Conservation (phyloP, 345 rosid genomes). For the Laguncularia racemosa region DNA sequence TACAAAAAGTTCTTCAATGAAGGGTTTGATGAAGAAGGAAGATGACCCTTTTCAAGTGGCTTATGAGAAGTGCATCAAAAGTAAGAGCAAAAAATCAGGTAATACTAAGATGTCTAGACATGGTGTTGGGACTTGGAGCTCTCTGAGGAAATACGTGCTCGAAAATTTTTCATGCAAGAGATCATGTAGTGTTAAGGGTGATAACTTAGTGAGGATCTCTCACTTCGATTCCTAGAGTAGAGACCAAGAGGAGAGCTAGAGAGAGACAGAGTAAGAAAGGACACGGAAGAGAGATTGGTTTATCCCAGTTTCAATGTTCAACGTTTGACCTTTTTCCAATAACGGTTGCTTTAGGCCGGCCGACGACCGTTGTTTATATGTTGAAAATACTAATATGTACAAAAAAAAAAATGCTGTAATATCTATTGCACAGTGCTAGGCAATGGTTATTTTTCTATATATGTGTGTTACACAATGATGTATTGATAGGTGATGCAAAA, state of each 20-base stretch:
- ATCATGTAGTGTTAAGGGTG: conserved; percentile 33
- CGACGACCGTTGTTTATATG: too few relatives aligned
- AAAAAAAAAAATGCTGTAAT: too few relatives aligned
- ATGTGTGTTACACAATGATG: too few relatives aligned
- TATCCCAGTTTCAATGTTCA: too few relatives aligned
- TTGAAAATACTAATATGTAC: too few relatives aligned
- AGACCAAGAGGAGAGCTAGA: not conserved
- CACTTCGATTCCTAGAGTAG: conserved; percentile 14
- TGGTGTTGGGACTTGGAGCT: not conserved
- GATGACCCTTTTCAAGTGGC: conserved; percentile 50
- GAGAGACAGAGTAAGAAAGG: too few relatives aligned
- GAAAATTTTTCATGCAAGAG: conserved; percentile 29
- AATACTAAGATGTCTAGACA: conserved; percentile 5
- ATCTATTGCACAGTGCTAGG: too few relatives aligned
- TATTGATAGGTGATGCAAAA: too few relatives aligned
- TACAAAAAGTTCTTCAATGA: conserved; percentile 22
- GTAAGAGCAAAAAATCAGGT: conserved; percentile 9
- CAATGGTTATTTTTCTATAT: too few relatives aligned
- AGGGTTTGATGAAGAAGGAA: conserved; percentile 16
- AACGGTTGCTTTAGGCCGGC: too few relatives aligned
- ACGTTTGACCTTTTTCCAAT: too few relatives aligned
- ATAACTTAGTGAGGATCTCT: conserved; percentile 29
- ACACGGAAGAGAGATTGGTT: too few relatives aligned
- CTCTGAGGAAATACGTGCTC: conserved; percentile 13
- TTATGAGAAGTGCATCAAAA: conserved; percentile 32